Base-by-base conservation (phyloP, 106 monocot genomes). In the Agapanthus africanus region DNA sequence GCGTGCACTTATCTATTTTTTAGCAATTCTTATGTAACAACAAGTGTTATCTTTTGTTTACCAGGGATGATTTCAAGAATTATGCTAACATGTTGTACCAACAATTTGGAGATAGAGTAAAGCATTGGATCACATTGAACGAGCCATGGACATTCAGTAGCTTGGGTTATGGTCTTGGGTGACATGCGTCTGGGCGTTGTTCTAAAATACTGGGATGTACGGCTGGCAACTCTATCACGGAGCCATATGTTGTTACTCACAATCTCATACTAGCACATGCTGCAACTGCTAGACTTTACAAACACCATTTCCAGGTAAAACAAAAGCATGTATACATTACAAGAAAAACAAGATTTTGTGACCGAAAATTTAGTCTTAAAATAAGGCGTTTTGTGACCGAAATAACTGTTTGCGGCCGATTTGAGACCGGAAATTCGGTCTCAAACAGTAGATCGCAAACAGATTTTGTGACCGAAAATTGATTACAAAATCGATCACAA, bases 101-200 rank as follows among this genome's bases (percentile, higher is more conserved):
- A 61, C 73, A 76, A 35, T 87, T 91, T 16, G 91, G 91, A 0
- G 91, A 84, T 22, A 63, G 84, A 16, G 87, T 91, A 37, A 84
- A 84, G 66, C 77, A 82, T 13, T 91, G 91, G 91, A 84, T 75
- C 63, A 87, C 91, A 0, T 74, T 91, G 30, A 91, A 91, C n/a
- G 91, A 91, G 67, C 91, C 91, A 7, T 64, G 4, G 30, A 75
- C 31, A 0, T 91, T 39, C 56, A 66, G 46, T 36, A 10, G 8
- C 6, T 10, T 28, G 10, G 87, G 87, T 13, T 91, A 91, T 34
- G 63, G 52, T 0, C 6, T 0, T 0, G 87, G 91, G 3, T 3
- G 0, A 1, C 3, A 73, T 2, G 79, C 84, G 36, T 84, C 91
- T 0, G 87, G 84, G 0, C 76, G 91, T 18, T 91, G 91, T 72